Conservation (phyloP, 345 rosid genomes). For the Salix viminalis region DNA sequence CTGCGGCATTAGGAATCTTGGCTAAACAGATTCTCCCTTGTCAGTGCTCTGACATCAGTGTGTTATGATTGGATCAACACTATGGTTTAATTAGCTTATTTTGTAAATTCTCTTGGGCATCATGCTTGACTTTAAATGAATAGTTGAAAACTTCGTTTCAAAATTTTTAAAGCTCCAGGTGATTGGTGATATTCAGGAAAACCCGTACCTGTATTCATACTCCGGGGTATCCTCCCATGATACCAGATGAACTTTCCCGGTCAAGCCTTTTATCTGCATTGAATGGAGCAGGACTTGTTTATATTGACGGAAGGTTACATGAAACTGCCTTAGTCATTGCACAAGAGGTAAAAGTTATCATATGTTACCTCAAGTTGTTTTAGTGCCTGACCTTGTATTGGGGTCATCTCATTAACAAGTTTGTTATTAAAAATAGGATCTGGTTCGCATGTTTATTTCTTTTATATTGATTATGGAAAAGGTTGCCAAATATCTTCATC, state of each 20-base stretch:
- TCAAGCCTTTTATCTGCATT: slow-evolving; percentile 50
- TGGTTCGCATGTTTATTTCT: too few species aligned
- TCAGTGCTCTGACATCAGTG: not conserved
- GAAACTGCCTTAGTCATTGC: slow-evolving; percentile 62
- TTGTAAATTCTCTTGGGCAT: not conserved
- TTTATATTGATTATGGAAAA: too few species aligned
- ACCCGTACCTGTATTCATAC: slow-evolving; percentile 94
- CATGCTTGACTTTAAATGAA: not conserved
- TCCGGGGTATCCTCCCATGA: slow-evolving; percentile 70
- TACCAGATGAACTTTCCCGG: slow-evolving; percentile 50
- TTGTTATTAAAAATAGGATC: too few species aligned
- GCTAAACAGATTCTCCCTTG: not conserved
- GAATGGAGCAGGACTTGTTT: slow-evolving; percentile 53
- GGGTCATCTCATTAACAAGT: not conserved
- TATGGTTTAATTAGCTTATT: not conserved
- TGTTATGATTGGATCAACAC: not conserved
- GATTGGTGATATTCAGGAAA: slow-evolving; percentile 45
- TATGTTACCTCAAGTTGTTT: not conserved
- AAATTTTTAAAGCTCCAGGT: not conserved
- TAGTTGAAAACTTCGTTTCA: not conserved
- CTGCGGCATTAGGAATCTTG: not conserved
- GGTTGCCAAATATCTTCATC: too few species aligned
- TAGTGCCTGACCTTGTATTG: not conserved
- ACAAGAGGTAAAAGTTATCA: slow-evolving; percentile 54
- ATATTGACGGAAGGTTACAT: slow-evolving; percentile 64